These are phyloP conservation scores for Cystofilobasidium ferigula DNA, from an alignment of 768 basidiomycete species.

Conservation along the genomic window DNA sequence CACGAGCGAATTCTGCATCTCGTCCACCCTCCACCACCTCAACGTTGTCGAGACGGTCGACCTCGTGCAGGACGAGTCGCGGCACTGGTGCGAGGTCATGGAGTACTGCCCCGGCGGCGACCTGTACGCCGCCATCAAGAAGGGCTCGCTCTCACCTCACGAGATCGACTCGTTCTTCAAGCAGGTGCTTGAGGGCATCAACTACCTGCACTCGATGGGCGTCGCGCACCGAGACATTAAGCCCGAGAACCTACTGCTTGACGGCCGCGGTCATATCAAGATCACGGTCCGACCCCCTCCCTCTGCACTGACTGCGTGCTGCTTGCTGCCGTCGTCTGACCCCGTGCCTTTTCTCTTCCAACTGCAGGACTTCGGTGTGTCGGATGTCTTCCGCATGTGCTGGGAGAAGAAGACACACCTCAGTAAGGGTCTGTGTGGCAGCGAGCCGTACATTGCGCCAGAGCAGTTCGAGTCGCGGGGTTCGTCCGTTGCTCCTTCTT, in stretches of 20 bases:
- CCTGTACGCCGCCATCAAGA: conserved; percentile 97
- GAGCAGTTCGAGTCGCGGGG: conserved; percentile 95
- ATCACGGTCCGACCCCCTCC: conserved; percentile 41
- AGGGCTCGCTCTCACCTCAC: conserved; percentile 77
- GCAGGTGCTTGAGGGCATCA: conserved; percentile 78
- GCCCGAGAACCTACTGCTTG: conserved; percentile 93
- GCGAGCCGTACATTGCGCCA: conserved; percentile 97
- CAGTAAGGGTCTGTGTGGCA: conserved; percentile 92
- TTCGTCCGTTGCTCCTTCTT: conserved; percentile 44
- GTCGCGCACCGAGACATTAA: conserved; percentile 98
- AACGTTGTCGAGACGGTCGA: conserved; percentile 99
- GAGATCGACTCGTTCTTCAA: conserved; percentile 98
- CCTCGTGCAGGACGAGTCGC: conserved; percentile 92
- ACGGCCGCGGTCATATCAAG: conserved; percentile 84
- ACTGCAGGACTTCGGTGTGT: conserved; percentile 74
- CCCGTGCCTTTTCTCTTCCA: background rate
- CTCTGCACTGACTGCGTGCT: background rate
- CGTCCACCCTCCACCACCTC: conserved; percentile 81
- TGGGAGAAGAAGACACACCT: conserved; percentile 97
- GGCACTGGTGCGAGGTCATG: conserved; percentile 99
- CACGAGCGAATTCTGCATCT: conserved; percentile 97
- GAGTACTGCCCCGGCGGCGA: conserved; percentile 98
- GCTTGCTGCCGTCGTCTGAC: conserved; percentile 14
- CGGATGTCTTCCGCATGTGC: conserved; percentile 95
- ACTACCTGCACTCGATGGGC: conserved; percentile 88